Evolutionary conservation across 371 early-diverging fungal genomes (phyloP), one percentile per base, ranked within the genome.

Genomic region (Lichtheimia ramosa): DNA sequence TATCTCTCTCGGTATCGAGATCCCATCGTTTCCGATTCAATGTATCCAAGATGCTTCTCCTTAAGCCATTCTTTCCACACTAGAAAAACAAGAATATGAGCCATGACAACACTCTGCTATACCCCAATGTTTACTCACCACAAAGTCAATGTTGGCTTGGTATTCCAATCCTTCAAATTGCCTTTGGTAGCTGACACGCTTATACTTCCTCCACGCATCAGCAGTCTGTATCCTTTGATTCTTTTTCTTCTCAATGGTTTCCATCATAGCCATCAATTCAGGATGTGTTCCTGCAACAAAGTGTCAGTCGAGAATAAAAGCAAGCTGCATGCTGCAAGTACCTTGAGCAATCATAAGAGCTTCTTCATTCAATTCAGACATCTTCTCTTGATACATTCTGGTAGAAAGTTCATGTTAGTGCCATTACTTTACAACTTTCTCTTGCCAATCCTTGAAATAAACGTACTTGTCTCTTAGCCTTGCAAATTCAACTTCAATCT

Each of bases 341-440:
- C 86, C 86, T 57, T 77, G 70, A 4, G 81, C 79, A 43, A 85
- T 83, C 82, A 83, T 80, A 0, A 74, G 67, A 2, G 83, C 82
- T 59, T 85, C 86, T 51, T 80, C 69, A 48, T 83, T 82, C 21
- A 85, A 59, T 52, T 85, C 86, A 0, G 64, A 56, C 81, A 83
- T 78, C 27, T 79, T 82, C 56, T 85, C 86, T 58, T 83, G 76
- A 28, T 83, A 85, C 81, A 85, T 83, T 64, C 84, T 15, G 12
- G n/a, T 16, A 48, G 5, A 34, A 23, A 51, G 39, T 20, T 43
- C 51, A 18, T 27, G 53, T 20, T 3, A 14, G 23, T 27, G 42
- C 24, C 20, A 25, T 25, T 18, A 27, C 5, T 55, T 25, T 2
- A 25, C n/a, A n/a, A n/a, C 15, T 18, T 48, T 49, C 10, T 27